Evolutionary conservation across 495 filamentous ascomycete species (phyloP).

Genomic region (Xylaria castorea): DNA sequence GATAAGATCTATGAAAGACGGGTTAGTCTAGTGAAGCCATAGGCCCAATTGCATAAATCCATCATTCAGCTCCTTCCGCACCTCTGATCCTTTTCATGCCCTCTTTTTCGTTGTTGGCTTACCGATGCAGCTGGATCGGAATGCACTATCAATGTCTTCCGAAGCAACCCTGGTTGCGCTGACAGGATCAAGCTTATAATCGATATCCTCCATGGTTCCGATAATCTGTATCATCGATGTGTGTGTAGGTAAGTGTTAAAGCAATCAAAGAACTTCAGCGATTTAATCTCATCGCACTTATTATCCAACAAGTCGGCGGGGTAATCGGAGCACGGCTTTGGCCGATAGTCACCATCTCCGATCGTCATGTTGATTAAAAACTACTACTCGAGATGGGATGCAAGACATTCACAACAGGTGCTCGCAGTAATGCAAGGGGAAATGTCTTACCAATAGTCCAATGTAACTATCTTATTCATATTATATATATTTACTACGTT

Average conservation of each 20-base stretch:
- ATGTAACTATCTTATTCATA: background rate
- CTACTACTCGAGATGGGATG: background rate
- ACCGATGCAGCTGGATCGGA: conserved; percentile 74
- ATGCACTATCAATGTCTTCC: conserved; percentile 72
- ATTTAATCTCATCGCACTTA: conserved; percentile 7
- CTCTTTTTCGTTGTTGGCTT: conserved; percentile 34
- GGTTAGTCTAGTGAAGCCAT: conserved; percentile 27
- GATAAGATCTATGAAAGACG: conserved; percentile 67
- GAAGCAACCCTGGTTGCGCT: conserved; percentile 56
- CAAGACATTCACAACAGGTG: background rate
- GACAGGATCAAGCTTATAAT: conserved; percentile 56
- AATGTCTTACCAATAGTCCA: background rate
- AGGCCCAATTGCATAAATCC: background rate
- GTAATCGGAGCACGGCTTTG: conserved; percentile 22
- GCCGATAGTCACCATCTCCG: conserved; percentile 17
- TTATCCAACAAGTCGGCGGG: conserved; percentile 4
- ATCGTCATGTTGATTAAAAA: background rate
- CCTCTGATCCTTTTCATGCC: background rate
- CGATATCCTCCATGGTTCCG: conserved; percentile 39
- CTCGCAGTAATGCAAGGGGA: background rate
- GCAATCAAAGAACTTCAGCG: background rate
- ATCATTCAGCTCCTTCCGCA: background rate
- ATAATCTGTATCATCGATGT: background rate
- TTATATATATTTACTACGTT: background rate
- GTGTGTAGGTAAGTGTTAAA: background rate